Evolutionary conservation across 1,139 yeast species (phyloP), one percentile per base, ranked within the genome.

Genomic region (Zygoascus meyerae): DNA sequence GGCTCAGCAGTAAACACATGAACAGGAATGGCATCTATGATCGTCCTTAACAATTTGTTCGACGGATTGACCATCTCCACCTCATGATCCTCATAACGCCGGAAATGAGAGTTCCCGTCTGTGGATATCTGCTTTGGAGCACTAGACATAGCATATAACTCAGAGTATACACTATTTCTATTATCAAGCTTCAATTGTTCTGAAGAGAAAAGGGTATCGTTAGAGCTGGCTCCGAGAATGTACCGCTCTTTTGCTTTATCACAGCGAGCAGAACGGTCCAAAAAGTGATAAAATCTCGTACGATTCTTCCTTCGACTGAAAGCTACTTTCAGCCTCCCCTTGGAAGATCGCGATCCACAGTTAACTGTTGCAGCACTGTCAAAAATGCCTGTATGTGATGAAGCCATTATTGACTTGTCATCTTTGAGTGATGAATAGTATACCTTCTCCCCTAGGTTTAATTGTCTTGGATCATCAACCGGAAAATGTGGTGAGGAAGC

Each of bases 1-100:
- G 69, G 67, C 38, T 62, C 65, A 1, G 64, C 64, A 14, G 65
- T 63, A 42, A 55, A 60, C 9, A 65, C 62, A 46, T 65, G 67
- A n/a, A 63, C 63, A 0, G 69, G 69, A 30, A 65, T 62, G 2
- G 68, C 65, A 47, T 65, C 68, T 33, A 65, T 59, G 21, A 65
- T 63, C 8, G 66, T 62, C 9, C 63, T 48, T 47, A 65, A 49
- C 10, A 65, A 52, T 16, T 54, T 44, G 46, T 59, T 57, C 7
- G 62, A 57, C 2, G 63, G 62, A 16, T 46, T 51, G 3, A 51
- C 44, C 49, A 51, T 41, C 16, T 48, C 51, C 42, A 48, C 50
- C 4, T 26, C 34, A 5, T 8, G 33, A 8, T 16, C 36, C 18
- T 31, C 26, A 21, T 21, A 21, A 21, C 7, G 4, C 26, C 7